Evolutionary conservation across 73 alveolate genomes (phyloP).

Genomic region (Stentor coeruleus): DNA sequence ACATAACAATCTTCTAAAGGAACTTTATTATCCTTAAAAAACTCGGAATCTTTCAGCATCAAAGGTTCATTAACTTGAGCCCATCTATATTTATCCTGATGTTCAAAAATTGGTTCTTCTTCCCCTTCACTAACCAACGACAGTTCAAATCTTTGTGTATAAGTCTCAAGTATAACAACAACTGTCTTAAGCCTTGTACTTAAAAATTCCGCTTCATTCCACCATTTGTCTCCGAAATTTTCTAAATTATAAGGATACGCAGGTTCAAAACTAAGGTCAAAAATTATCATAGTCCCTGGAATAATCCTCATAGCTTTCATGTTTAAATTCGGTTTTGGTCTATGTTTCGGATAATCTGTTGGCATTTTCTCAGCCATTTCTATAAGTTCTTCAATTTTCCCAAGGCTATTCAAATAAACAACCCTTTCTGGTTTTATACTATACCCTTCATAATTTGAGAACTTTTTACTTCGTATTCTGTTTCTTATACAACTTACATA

Average conservation of each 20-base stretch:
- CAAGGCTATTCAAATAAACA: slow-evolving; percentile 39
- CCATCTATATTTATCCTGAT: slow-evolving; percentile 58
- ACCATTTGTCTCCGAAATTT: slow-evolving; percentile 76
- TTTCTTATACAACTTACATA: slow-evolving; percentile 67
- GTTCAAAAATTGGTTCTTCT: slow-evolving; percentile 54
- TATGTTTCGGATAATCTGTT: slow-evolving; percentile 8
- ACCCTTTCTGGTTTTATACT: slow-evolving; percentile 73
- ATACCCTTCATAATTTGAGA: slow-evolving; percentile 80
- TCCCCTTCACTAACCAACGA: slow-evolving; percentile 38
- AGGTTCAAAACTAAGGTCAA: slow-evolving; percentile 77
- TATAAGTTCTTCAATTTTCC: slow-evolving; percentile 54
- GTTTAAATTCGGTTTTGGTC: slow-evolving; percentile 37
- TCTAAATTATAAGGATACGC: slow-evolving; percentile 65
- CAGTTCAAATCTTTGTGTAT: slow-evolving; percentile 70
- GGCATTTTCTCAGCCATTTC: slow-evolving; percentile 76
- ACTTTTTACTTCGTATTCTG: slow-evolving; percentile 77
- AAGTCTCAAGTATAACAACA: slow-evolving; percentile 74
- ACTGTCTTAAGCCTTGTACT: slow-evolving; percentile 56
- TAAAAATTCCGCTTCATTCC: slow-evolving; percentile 59
- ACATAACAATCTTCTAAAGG: slow-evolving; percentile 66
- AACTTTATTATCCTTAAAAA: slow-evolving; percentile 32
- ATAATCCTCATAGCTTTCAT: slow-evolving; percentile 43
- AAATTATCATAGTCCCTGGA: slow-evolving; percentile 65
- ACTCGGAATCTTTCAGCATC: slow-evolving; percentile 21
- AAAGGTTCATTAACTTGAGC: slow-evolving; percentile 67